Evolutionary conservation across 2,329 filamentous ascomycete species (phyloP).

Genomic region (Thelonectria blattea): DNA sequence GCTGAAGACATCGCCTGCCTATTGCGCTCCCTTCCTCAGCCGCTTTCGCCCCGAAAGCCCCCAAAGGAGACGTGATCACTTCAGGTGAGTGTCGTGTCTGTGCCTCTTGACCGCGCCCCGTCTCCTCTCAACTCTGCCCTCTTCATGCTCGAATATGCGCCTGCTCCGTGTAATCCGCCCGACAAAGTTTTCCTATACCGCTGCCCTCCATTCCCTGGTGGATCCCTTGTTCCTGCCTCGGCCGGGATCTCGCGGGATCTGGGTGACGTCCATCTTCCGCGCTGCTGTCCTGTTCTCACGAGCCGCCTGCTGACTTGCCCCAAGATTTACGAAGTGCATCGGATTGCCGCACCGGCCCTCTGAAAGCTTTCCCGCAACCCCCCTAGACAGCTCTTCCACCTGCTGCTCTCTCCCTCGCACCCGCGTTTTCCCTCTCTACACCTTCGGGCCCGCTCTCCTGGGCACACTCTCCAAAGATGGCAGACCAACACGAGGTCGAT

Average conservation of each 20-base stretch:
- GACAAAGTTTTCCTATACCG: neutral
- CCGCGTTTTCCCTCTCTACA: conserved; percentile 38
- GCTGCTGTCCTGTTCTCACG: conserved; percentile 8
- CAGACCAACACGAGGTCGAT: conserved; percentile 85
- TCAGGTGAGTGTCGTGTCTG: conserved; percentile 44
- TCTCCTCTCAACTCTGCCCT: conserved; percentile 23
- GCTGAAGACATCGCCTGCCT: conserved; percentile 19
- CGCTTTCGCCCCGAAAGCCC: conserved; percentile 30
- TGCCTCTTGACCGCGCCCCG: conserved; percentile 28
- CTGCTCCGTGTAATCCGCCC: neutral
- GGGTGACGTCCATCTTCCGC: conserved; percentile 15
- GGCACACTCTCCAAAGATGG: conserved; percentile 56
- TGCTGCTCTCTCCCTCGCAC: conserved; percentile 33
- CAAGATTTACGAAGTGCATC: conserved; percentile 44
- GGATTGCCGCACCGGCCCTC: conserved; percentile 38
- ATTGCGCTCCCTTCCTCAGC: conserved; percentile 22
- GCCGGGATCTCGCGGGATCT: conserved; percentile 24
- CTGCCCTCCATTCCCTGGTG: neutral
- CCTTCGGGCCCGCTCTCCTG: conserved; percentile 48
- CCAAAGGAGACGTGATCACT: conserved; percentile 48
- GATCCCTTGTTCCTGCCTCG: conserved; percentile 19
- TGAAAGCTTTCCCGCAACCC: conserved; percentile 39
- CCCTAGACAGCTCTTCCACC: conserved; percentile 40
- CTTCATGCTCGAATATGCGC: conserved; percentile 7
- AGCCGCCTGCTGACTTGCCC: conserved; percentile 33